A percentile compares a stretch with the other conserved stretches of the same genome.
Conservation (phyloP, 2,329 filamentous ascomycete genomes). For the Gremmenia infestans region DNA sequence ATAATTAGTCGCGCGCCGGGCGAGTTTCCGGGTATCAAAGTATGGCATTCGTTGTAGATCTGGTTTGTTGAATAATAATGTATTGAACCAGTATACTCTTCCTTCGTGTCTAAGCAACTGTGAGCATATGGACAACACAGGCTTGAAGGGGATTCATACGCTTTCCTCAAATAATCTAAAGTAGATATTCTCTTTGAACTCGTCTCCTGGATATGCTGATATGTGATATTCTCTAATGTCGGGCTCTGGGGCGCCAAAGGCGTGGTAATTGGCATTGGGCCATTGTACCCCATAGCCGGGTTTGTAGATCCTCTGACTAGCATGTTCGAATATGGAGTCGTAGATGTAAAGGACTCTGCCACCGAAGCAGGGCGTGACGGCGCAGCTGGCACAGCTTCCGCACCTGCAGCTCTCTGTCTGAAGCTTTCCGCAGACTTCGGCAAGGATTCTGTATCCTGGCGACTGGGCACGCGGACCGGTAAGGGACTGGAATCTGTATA, state of each 20-base stretch:
- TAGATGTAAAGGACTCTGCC: slow-evolving; percentile 22
- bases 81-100: slow-evolving; percentile 97
- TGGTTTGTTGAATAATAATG: slow-evolving; percentile 79
- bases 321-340: slow-evolving; percentile 29
- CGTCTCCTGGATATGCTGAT: slow-evolving; percentile 72
- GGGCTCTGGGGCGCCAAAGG: slow-evolving; percentile 27
- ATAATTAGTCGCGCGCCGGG: slow-evolving; percentile 88
- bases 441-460: slow-evolving; percentile 5
- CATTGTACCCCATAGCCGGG: slow-evolving; percentile 19
- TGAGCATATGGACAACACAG: not conserved
- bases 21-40: slow-evolving; percentile 77
- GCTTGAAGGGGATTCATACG: slow-evolving; percentile 51
- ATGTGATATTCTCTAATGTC: slow-evolving; percentile 32
- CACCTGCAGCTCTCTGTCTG: slow-evolving; percentile 13
- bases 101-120: slow-evolving; percentile 71
- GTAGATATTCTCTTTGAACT: slow-evolving; percentile 92
- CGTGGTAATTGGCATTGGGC: slow-evolving; percentile 10
- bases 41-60: slow-evolving; percentile 80
- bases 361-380: slow-evolving; percentile 11
- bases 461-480: not conserved
- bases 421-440: slow-evolving; percentile 22
- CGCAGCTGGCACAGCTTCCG: slow-evolving; percentile 11
- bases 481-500: slow-evolving; percentile 15
- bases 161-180: slow-evolving; percentile 85
- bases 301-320: slow-evolving; percentile 26